Percentiles rank a stretch among this genome's conserved stretches.
Evolutionary conservation across 1,284 basidiomycete species (phyloP).

Genomic region (Papiliotrema fonsecae): DNA sequence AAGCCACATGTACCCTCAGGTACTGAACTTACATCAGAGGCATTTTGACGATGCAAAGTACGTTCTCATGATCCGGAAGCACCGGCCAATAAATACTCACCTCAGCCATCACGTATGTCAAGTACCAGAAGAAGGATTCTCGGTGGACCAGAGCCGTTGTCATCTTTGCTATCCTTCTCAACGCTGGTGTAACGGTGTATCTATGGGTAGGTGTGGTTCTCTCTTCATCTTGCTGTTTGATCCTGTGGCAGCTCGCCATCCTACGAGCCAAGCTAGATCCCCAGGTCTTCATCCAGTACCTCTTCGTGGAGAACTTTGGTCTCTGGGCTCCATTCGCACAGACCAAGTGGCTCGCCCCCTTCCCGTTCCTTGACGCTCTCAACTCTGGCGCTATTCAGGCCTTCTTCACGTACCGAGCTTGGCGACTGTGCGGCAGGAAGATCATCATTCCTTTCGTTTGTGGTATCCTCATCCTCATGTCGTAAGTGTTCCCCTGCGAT

Average conservation of each 20-base stretch:
- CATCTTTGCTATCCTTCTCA: conserved; percentile 8
- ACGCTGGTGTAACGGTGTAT: conserved; percentile 12
- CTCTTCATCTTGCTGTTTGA: neutral
- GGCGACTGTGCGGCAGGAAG: conserved; percentile 6
- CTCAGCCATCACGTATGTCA: conserved; percentile 9
- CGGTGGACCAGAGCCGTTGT: conserved; percentile 12
- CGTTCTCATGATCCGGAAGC: neutral
- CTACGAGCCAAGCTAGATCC: neutral
- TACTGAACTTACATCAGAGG: too few species aligned
- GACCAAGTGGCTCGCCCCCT: conserved; percentile 17
- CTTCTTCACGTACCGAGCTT: conserved; percentile 19
- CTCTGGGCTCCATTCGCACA: conserved; percentile 14
- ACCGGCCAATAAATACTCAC: neutral
- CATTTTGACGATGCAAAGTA: conserved; percentile 12
- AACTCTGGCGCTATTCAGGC: conserved; percentile 13
- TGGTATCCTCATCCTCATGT: conserved; percentile 4
- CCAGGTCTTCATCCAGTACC: conserved; percentile 14
- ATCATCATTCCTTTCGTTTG: conserved; percentile 8
- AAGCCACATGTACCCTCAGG: neutral
- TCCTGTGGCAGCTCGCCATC: neutral
- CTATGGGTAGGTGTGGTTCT: conserved; percentile 8
- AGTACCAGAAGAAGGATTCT: conserved; percentile 11
- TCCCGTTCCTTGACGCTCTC: conserved; percentile 19
- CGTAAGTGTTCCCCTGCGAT: conserved; percentile 3
- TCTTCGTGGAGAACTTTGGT: conserved; percentile 24